phyloP scores from a whole-genome alignment of 2,329 filamentous ascomycete species.

The Pleomassaria siparia region DNA sequence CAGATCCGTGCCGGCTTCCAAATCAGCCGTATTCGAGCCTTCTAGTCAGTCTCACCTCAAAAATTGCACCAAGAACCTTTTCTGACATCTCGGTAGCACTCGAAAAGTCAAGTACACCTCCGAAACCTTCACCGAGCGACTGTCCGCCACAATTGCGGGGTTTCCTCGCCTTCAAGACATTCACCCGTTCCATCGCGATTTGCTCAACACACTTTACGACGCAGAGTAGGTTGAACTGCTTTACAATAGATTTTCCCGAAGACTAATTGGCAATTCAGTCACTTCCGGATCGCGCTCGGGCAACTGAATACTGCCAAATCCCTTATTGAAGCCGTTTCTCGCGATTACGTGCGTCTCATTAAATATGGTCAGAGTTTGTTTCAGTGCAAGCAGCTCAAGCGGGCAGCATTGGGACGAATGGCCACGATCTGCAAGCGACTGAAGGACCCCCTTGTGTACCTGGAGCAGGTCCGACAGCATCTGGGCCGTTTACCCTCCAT shows the following conservation, averaged over 20 bases:
- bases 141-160: constrained; percentile 84
- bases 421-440: constrained; percentile 93
- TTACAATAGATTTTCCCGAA: neutral
- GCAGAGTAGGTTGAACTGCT: constrained; percentile 60
- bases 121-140: constrained; percentile 95
- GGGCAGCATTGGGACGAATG: constrained; percentile 95
- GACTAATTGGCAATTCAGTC: constrained; percentile 13
- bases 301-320: constrained; percentile 96
- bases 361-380: constrained; percentile 97
- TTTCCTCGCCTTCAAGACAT: constrained; percentile 89
- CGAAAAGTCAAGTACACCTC: constrained; percentile 97
- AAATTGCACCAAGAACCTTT: constrained; percentile 50
- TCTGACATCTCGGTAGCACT: constrained; percentile 49
- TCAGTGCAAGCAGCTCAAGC: constrained; percentile 99
- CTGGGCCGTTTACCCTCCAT: constrained; percentile 97
- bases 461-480: constrained; percentile 96
- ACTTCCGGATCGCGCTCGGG: constrained; percentile 90
- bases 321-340: constrained; percentile 90
- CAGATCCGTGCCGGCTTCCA: constrained; percentile 96
- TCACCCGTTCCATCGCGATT: constrained; percentile 80
- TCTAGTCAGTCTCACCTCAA: constrained; percentile 74
- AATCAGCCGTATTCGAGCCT: constrained; percentile 90
- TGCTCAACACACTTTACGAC: constrained; percentile 96
- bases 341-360: constrained; percentile 93
- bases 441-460: constrained; percentile 91